Evolutionary conservation across 1,284 basidiomycete genomes (phyloP).

Genomic region (Crepidotus sp.): DNA sequence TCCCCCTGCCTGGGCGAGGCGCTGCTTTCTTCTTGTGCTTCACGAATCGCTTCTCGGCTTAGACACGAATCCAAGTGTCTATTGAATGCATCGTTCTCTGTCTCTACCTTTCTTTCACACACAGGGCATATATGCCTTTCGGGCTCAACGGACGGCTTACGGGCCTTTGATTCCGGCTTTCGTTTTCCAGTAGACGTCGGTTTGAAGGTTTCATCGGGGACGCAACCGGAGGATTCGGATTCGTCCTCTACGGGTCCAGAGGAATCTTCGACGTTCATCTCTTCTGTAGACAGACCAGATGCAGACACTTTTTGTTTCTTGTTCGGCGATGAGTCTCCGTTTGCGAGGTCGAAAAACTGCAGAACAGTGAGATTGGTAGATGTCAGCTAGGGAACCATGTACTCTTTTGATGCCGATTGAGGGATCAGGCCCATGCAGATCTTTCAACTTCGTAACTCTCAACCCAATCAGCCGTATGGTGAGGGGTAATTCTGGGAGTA

Average conservation of each 20-base stretch:
- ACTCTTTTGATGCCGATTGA: slow-evolving; percentile 56
- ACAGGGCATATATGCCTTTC: slow-evolving; percentile 50
- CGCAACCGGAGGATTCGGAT: background rate
- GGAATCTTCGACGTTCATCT: background rate
- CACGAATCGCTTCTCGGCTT: slow-evolving; percentile 57
- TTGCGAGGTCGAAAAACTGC: slow-evolving; percentile 49
- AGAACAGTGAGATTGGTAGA: background rate
- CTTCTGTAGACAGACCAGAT: background rate
- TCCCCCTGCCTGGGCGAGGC: slow-evolving; percentile 21
- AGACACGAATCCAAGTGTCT: slow-evolving; percentile 72
- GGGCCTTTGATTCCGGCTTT: slow-evolving; percentile 7
- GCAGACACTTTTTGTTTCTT: slow-evolving; percentile 31
- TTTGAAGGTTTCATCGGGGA: slow-evolving; percentile 1
- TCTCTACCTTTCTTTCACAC: slow-evolving; percentile 46
- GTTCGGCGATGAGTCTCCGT: slow-evolving; percentile 23
- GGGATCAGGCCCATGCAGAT: slow-evolving; percentile 48
- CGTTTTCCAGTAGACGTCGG: slow-evolving; percentile 5
- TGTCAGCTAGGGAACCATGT: slow-evolving; percentile 20
- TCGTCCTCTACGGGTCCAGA: background rate
- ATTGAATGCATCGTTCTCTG: slow-evolving; percentile 62
- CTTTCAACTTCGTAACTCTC: slow-evolving; percentile 77
- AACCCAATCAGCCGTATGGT: slow-evolving; percentile 75
- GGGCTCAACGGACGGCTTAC: background rate
- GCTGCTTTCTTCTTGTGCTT: slow-evolving; percentile 44
- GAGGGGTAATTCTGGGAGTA: slow-evolving; percentile 71